phyloP scores from a whole-genome alignment of 441 rosid genomes.

The Omphalea diandra region DNA sequence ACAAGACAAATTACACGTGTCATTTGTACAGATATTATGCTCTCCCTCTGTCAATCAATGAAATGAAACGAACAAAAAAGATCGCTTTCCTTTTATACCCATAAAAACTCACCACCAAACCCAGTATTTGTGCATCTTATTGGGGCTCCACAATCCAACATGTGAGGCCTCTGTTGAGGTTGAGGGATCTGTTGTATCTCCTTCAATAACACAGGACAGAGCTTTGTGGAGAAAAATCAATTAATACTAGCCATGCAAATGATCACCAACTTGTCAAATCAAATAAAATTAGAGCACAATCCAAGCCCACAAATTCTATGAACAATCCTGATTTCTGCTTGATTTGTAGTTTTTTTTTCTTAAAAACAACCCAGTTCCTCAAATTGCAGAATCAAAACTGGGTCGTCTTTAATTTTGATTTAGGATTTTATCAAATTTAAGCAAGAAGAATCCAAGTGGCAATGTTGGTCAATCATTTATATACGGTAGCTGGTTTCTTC shows the following conservation, averaged over 20 bases:
- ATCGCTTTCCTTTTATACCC: neutral
- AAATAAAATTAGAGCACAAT: slow-evolving; percentile 13
- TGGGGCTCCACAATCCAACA: slow-evolving; percentile 26
- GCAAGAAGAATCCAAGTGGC: neutral
- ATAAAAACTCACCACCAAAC: slow-evolving; percentile 30
- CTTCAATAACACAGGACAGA: neutral
- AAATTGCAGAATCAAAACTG: slow-evolving; percentile 18
- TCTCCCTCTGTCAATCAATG: slow-evolving; percentile 1
- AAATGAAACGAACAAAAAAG: slow-evolving; percentile 1
- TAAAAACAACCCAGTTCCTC: slow-evolving; percentile 30
- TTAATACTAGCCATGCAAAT: slow-evolving; percentile 14
- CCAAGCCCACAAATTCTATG: neutral
- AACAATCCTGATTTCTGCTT: neutral
- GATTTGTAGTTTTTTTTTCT: neutral
- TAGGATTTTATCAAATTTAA: neutral
- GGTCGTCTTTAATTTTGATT: slow-evolving; percentile 14
- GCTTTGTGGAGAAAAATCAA: slow-evolving; percentile 7
- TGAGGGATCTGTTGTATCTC: neutral
- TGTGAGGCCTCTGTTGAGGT: slow-evolving; percentile 16
- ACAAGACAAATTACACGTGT: slow-evolving; percentile 28
- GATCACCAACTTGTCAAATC: neutral
- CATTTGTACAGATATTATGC: slow-evolving; percentile 16
- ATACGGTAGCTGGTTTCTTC: neutral
- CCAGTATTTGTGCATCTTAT: slow-evolving; percentile 2
- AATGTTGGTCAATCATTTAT: neutral